Evolutionary conservation across 208 protist genomes (phyloP).

Genomic region (Vickermania ingenoplastis): DNA sequence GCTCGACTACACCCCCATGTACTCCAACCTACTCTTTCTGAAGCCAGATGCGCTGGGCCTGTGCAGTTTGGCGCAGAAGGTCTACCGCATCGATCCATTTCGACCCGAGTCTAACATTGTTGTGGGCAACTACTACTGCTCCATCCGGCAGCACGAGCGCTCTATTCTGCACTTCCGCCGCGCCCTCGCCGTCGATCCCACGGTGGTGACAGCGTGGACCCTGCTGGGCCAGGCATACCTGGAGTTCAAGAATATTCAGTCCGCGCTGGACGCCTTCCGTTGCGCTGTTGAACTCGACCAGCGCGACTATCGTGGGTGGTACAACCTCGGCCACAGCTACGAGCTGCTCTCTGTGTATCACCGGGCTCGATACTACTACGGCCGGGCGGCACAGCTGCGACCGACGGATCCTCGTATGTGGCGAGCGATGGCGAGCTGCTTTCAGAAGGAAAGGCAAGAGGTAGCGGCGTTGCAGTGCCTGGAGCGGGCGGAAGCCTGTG

Average conservation of each 20-base stretch:
- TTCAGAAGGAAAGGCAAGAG: slow-evolving; percentile 64
- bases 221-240: slow-evolving; percentile 97
- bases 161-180: slow-evolving; percentile 93
- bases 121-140: slow-evolving; percentile 96
- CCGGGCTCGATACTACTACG: slow-evolving; percentile 96
- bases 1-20: slow-evolving; percentile 90
- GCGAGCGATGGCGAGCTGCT: slow-evolving; percentile 68
- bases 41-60: slow-evolving; percentile 77
- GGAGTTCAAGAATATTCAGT: slow-evolving; percentile 92
- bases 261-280: slow-evolving; percentile 94
- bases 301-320: slow-evolving; percentile 94
- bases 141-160: slow-evolving; percentile 92
- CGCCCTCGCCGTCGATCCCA: slow-evolving; percentile 77
- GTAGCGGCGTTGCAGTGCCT: slow-evolving; percentile 63
- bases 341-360: slow-evolving; percentile 92
- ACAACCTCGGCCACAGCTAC: slow-evolving; percentile 96
- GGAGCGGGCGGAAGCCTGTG: slow-evolving; percentile 60
- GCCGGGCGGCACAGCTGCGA: slow-evolving; percentile 87
- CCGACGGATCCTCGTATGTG: slow-evolving; percentile 94
- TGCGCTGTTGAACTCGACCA: slow-evolving; percentile 89
- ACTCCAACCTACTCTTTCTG: slow-evolving; percentile 97
- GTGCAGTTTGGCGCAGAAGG: slow-evolving; percentile 87
- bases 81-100: slow-evolving; percentile 90
- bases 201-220: slow-evolving; percentile 92
- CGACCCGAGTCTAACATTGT: slow-evolving; percentile 95